Evolutionary conservation across 2,329 filamentous ascomycete species (phyloP).

Genomic region (Hymenoscyphus fructigenus): DNA sequence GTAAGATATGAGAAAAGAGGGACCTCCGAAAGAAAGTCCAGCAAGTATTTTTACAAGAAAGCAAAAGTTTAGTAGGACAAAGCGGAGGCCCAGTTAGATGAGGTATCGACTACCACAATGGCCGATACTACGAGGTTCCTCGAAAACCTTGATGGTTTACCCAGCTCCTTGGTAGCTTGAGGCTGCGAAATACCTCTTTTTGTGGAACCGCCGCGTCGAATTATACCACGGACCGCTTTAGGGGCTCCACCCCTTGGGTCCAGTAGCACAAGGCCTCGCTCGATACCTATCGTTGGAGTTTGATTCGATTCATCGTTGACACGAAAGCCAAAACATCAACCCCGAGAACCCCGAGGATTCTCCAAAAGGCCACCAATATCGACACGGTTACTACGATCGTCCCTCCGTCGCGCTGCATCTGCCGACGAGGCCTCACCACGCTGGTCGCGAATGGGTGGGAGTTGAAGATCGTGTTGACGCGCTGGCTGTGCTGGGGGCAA

Average conservation of each 20-base stretch:
- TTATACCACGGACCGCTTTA: not conserved
- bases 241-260: not conserved
- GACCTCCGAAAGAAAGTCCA: constrained; percentile 10
- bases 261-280: not conserved
- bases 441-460: constrained; percentile 43
- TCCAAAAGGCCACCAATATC: constrained; percentile 64
- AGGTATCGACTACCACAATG: not conserved
- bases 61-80: not conserved
- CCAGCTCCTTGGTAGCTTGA: not conserved
- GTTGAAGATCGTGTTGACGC: constrained; percentile 40
- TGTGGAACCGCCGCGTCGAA: not conserved
- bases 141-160: not conserved
- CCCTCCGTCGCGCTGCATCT: constrained; percentile 40
- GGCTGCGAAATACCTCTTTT: not conserved
- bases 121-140: too few species aligned
- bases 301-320: not conserved
- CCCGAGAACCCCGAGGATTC: constrained; percentile 40
- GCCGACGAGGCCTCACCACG: constrained; percentile 30
- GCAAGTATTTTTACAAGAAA: constrained; percentile 28
- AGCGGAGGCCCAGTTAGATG: not conserved
- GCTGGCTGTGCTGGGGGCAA: constrained; percentile 38
- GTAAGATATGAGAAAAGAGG: constrained; percentile 20
- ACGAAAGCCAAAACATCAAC: not conserved
- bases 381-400: constrained; percentile 54
- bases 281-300: not conserved